Evolutionary conservation across 176 grass and related monocot species (phyloP), one percentile per base, ranked within the genome.

Genomic region (Lolium perenne): DNA sequence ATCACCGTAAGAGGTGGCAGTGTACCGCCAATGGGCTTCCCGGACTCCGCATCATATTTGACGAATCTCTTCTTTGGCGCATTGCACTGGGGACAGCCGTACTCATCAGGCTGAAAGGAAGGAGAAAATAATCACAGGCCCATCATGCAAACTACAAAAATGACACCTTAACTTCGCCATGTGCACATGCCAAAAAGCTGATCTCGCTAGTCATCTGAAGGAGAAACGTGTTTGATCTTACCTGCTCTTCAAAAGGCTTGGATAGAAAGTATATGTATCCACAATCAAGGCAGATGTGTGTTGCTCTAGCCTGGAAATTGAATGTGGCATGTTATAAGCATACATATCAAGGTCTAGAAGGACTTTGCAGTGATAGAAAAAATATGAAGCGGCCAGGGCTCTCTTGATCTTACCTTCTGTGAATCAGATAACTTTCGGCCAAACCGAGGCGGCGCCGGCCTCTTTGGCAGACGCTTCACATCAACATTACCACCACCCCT

Each of bases 221-320:
- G 60, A 88, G 35, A 43, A 61, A 25, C 10, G 5, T 77, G 70
- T 41, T 7, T 82, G 46, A 10, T 79, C 71, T 83, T 85, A 87
- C 97, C 92, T 99, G 94, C 10, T 99, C 94, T 43, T 96, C 94
- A n/a, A 99, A 99, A 90, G 97, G 67, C 89, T 99, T 99, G 11
- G 85, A 40, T 54, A 99, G 88, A 43, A 91, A 94, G 92, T 99
- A 99, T 48, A 99, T 94, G 80, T 88, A 99, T 66, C 97, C 94
- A 88, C 97, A 99, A 74, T 99, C 97, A 48, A 96, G 92, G 69
- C 92, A 99, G 54, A 96, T 93, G 79, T 96, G 97, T 49, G 97
- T 99, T 77, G 94, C 97, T 88, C 87, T 99, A 80, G 92, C 94
- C 92, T 99, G 91, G 6, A 91, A 79, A 61, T 85, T 10, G 41